Base-by-base conservation (phyloP, 441 rosid genomes). In the Croton setiger region DNA sequence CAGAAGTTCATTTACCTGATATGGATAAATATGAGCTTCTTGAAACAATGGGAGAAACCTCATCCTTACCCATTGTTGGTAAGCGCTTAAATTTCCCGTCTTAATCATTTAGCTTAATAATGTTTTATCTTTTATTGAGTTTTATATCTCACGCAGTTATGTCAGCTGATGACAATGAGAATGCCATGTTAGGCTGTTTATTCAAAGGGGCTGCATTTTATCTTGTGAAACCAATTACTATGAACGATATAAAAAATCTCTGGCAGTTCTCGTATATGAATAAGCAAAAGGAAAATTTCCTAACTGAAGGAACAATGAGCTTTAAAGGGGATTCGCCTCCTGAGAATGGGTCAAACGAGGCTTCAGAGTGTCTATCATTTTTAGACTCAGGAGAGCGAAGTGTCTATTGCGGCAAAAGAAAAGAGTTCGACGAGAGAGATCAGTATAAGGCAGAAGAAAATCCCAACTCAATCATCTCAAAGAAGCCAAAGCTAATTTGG, bases 21-120 rank as follows among this genome's bases (percentile, higher is more conserved):
- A 82, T 80, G 73, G 80, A 69, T 60, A 78, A 76, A 74, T 82
- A 77, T 41, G 75, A 83, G 67, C 73, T 87, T 49, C 78, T 87
- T 17, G 85, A 82, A 67, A 77, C 68, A 48, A 9, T 83, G 15
- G 61, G 70, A 69, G 41, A 63, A 61, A 59, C 62, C 2, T 79
- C 82, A 35, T 51, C 62, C 41, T 58, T 85, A 54, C 83, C 89
- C 0, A 71, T 87, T 68, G 67, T 87, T 15, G 33, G 92, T 82
- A 63, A 74, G 85, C 27, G 27, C 11, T 52, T 43, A 47, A 35
- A 52, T 49, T 36, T 21, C 48, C 7, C 56, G 39, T 41, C 65
- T 14, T 8, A 48, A 18, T 21, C 1, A 37, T 61, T 37, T 18
- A 60, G n/a, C 45, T 13, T 37, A 9, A 44, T 13, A 31, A 52